A percentile compares a stretch with the other conserved stretches of the same genome.
Evolutionary conservation across 495 filamentous ascomycete genomes (phyloP).

Genomic region (Cryomyces minteri): DNA sequence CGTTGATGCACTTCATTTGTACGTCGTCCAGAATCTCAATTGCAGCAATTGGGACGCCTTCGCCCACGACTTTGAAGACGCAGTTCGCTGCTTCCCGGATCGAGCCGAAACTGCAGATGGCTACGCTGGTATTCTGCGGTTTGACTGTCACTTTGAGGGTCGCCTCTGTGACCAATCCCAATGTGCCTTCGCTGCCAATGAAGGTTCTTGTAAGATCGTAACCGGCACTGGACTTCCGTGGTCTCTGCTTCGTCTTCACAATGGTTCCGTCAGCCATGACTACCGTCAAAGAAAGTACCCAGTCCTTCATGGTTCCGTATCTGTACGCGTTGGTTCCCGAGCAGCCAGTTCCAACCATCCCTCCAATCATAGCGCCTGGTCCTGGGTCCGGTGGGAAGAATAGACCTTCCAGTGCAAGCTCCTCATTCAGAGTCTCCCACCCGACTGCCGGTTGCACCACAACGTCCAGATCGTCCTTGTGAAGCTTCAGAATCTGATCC

Average conservation of each 20-base stretch:
- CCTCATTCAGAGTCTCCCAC: constrained; percentile 63
- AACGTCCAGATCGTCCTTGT: constrained; percentile 62
- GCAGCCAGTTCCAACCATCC: constrained; percentile 92
- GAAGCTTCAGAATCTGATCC: constrained; percentile 50
- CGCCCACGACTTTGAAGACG: constrained; percentile 59
- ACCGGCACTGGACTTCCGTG: constrained; percentile 65
- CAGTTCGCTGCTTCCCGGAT: constrained; percentile 67
- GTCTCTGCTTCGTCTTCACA: constrained; percentile 69
- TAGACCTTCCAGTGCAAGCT: constrained; percentile 42
- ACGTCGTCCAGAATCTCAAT: constrained; percentile 89
- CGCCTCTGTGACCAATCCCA: constrained; percentile 76
- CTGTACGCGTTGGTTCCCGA: constrained; percentile 84
- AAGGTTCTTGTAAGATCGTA: constrained; percentile 78
- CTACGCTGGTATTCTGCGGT: constrained; percentile 63
- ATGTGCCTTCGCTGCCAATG: constrained; percentile 81
- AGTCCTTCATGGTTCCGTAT: constrained; percentile 94
- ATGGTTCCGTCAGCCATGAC: constrained; percentile 84
- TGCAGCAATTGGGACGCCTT: constrained; percentile 69
- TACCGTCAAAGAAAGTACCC: constrained; percentile 79
- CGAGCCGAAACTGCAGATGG: constrained; percentile 60
- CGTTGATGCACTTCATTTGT: constrained; percentile 86
- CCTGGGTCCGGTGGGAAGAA: constrained; percentile 80
- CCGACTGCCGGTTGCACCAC: constrained; percentile 68
- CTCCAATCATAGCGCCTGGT: constrained; percentile 75
- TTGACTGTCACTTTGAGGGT: constrained; percentile 68